Evolutionary conservation across 768 basidiomycete species (phyloP), one percentile per base, ranked within the genome.

Genomic region (Suillus luteus): DNA sequence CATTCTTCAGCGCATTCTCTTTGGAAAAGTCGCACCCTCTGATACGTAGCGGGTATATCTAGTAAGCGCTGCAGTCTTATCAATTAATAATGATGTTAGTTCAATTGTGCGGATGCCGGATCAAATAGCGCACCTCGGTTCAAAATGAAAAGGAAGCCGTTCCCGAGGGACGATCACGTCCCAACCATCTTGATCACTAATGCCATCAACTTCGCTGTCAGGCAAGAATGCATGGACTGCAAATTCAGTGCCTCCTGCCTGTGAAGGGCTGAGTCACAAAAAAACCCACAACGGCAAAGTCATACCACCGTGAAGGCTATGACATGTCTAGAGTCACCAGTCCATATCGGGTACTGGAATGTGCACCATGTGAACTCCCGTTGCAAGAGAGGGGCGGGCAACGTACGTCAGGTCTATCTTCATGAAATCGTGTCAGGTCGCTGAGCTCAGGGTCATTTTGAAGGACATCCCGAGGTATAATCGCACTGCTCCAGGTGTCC

Each of bases 1-100:
- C 84, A 81, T 37, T 78, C 80, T 31, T 87, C 85, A n/a, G 83
- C 73, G 35, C 76, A 73, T 19, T 74, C 64, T 19, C 67, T 75
- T 38, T 72, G 60, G 40, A 82, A 80, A 38, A 81, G 68, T 37
- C 77, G 73, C 12, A 82, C 74, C 2, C 81, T 79, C 8, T 79
- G 67, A 64, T 80, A 81, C 12, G 71, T 68, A 0, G 79, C 75
- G 5, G 74, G 68, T 4, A 72, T 68, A 8, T 71, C 73, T 54
- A 85, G 64, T 48, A 81, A 61, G 24, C 79, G 75, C 31, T 70
- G 74, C 55, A 86, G 68, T 64, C 80, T 81, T 51, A 51, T 63
- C 24, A 73, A 66, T 55, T 66, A 72, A 40, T n/a, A 11, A 41
- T 19, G n/a, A 52, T 24, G 14, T 27, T 58, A 27, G 35, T 49